Percentiles rank a stretch among this genome's conserved stretches.
Evolutionary conservation across 2,329 filamentous ascomycete species (phyloP).

Genomic region (Cercospora zeae-maydis): DNA sequence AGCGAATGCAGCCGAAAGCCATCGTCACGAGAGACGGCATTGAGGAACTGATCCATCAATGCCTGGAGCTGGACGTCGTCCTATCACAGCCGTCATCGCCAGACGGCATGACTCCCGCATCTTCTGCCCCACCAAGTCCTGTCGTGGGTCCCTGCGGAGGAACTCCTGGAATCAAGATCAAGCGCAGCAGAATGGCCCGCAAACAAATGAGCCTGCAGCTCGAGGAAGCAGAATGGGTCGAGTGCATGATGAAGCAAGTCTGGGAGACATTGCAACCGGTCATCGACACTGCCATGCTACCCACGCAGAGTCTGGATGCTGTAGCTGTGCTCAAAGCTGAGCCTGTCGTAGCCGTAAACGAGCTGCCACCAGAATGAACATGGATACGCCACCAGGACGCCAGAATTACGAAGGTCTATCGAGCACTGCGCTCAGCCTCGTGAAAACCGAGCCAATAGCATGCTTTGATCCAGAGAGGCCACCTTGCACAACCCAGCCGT

Average conservation of each 20-base stretch:
- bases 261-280: conserved; percentile 37
- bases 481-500: background rate
- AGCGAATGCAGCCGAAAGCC: conserved; percentile 45
- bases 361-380: conserved; percentile 25
- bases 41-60: conserved; percentile 46
- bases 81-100: conserved; percentile 30
- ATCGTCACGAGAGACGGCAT: conserved; percentile 43
- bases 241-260: conserved; percentile 42
- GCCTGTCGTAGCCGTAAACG: conserved; percentile 22
- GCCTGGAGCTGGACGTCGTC: conserved; percentile 42
- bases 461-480: background rate
- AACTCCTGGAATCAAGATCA: conserved; percentile 35
- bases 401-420: background rate
- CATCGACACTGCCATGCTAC: conserved; percentile 1
- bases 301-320: conserved; percentile 26
- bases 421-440: background rate
- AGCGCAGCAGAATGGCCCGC: conserved; percentile 45
- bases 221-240: conserved; percentile 45
- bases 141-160: conserved; percentile 29
- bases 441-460: background rate
- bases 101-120: conserved; percentile 24
- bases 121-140: conserved; percentile 22
- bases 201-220: conserved; percentile 44
- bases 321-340: conserved; percentile 23
- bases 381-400: background rate